phyloP scores from a whole-genome alignment of 768 basidiomycete genomes.

The Coprinopsis cinerea region DNA sequence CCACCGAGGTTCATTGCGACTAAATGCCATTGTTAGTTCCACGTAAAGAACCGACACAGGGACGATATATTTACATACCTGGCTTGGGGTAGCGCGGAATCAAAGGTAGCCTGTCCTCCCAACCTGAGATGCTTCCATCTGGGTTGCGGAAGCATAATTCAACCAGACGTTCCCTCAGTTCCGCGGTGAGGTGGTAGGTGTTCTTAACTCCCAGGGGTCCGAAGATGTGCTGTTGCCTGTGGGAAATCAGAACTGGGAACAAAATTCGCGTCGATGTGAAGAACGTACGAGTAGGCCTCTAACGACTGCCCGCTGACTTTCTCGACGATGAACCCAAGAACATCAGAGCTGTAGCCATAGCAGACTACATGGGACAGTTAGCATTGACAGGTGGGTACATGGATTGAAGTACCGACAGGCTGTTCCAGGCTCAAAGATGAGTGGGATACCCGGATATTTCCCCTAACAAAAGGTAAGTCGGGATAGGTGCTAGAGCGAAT shows the following conservation, averaged over 20 bases:
- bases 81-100: constrained; percentile 20
- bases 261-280: not conserved
- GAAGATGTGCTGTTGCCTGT: constrained; percentile 26
- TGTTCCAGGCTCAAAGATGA: constrained; percentile 25
- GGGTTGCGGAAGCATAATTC: constrained; percentile 16
- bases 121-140: constrained; percentile 16
- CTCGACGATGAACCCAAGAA: constrained; percentile 26
- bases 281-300: constrained; percentile 23
- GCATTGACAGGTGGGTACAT: not conserved
- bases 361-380: constrained; percentile 13
- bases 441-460: constrained; percentile 18
- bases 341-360: constrained; percentile 26
- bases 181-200: constrained; percentile 22
- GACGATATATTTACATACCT: constrained; percentile 11
- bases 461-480: constrained; percentile 13
- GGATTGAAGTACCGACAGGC: constrained; percentile 15
- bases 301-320: constrained; percentile 22
- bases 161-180: constrained; percentile 17
- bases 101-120: constrained; percentile 13
- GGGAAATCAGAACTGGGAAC: not conserved
- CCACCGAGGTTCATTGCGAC: constrained; percentile 17
- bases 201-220: constrained; percentile 23
- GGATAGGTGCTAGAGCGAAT: not conserved
- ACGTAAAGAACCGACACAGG: no score
- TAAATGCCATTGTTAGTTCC: no score